Evolutionary conservation across 2,329 filamentous ascomycete genomes (phyloP).

Genomic region (Ceratocystis huliohia): DNA sequence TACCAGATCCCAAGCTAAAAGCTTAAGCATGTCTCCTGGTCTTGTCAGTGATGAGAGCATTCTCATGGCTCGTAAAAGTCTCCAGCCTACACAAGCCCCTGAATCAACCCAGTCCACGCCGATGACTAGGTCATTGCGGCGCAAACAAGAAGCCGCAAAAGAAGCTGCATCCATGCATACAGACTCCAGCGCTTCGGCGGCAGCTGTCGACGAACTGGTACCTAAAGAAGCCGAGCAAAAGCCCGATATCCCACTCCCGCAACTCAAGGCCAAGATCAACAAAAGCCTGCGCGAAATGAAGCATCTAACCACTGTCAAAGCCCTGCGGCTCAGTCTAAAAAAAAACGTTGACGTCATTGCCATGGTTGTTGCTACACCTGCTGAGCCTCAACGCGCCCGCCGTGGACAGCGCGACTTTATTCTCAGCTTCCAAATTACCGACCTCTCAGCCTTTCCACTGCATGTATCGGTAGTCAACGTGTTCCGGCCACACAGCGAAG

Average conservation of each 20-base stretch:
- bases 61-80: conserved; percentile 7
- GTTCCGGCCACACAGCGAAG: conserved; percentile 45
- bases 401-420: conserved; percentile 47
- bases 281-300: conserved; percentile 39
- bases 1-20: conserved; percentile 18
- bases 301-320: conserved; percentile 41
- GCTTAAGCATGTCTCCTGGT: conserved; percentile 16
- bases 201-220: neutral
- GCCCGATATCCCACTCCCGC: conserved; percentile 22
- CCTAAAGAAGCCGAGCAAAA: conserved; percentile 24
- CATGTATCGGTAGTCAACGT: conserved; percentile 43
- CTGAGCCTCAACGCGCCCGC: conserved; percentile 42
- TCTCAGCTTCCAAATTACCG: conserved; percentile 45
- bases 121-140: neutral
- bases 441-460: conserved; percentile 40
- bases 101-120: neutral
- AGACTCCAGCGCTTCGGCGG: neutral
- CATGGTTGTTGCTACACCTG: conserved; percentile 40
- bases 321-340: conserved; percentile 31
- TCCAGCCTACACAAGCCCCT: neutral
- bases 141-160: neutral
- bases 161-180: neutral
- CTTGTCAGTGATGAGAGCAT: conserved; percentile 12
- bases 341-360: conserved; percentile 41
- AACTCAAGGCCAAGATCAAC: conserved; percentile 36